Percentiles rank a stretch among this genome's conserved stretches.
Conservation (phyloP, 192 early-diverging fungal genomes). For the Fimicolochytrium jonesii region DNA sequence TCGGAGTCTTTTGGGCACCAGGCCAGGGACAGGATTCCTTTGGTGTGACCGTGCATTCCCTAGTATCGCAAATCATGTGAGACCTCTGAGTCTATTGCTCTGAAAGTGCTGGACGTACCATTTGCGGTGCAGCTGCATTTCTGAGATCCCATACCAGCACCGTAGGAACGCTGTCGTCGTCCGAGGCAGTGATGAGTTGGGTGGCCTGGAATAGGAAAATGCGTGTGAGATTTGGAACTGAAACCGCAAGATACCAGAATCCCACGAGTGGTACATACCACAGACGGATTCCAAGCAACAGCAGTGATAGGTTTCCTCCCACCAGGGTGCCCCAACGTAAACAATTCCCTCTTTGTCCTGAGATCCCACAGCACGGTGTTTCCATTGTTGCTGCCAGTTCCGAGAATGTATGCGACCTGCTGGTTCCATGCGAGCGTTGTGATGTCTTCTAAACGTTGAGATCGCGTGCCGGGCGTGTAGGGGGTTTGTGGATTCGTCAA, state of each 20-base stretch:
- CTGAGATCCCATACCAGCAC: slow-evolving; percentile 94
- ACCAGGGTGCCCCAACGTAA: slow-evolving; percentile 62
- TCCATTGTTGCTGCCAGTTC: slow-evolving; percentile 85
- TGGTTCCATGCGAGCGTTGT: slow-evolving; percentile 90
- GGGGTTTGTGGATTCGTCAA: slow-evolving; percentile 81
- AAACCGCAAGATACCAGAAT: neutral
- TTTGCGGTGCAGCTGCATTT: slow-evolving; percentile 90
- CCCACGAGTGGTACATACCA: slow-evolving; percentile 15
- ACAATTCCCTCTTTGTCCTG: slow-evolving; percentile 77
- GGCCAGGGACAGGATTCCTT: slow-evolving; percentile 85
- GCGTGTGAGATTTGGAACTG: neutral
- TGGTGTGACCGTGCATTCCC: slow-evolving; percentile 78
- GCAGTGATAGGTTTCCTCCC: slow-evolving; percentile 74
- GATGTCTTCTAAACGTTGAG: slow-evolving; percentile 81
- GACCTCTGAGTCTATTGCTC: too few species aligned
- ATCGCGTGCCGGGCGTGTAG: slow-evolving; percentile 80
- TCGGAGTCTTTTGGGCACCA: slow-evolving; percentile 96
- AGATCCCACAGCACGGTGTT: slow-evolving; percentile 97
- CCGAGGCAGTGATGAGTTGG: slow-evolving; percentile 87
- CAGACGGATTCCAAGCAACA: slow-evolving; percentile 89
- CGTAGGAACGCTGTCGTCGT: slow-evolving; percentile 86
- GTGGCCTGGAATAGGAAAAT: slow-evolving; percentile 58
- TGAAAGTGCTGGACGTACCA: too few species aligned
- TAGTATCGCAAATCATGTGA: too few species aligned
- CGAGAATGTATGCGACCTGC: slow-evolving; percentile 89